Evolutionary conservation across 2,329 filamentous ascomycete species (phyloP), one percentile per base, ranked within the genome.

Genomic region (Fusarium praegraminearum): DNA sequence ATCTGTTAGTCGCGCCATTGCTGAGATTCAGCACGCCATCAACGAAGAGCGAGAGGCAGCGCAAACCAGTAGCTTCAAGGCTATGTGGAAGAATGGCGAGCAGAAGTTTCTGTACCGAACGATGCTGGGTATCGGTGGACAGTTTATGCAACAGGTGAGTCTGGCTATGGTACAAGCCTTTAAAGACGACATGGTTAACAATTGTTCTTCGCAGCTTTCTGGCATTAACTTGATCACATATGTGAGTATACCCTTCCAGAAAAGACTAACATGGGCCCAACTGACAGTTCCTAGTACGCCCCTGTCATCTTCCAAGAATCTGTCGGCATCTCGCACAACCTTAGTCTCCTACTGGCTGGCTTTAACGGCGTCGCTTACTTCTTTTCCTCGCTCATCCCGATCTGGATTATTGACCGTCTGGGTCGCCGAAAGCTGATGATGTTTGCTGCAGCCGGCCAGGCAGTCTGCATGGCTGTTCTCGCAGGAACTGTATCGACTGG

Each of bases 341-440:
- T 83, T 1, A 83, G 87, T 0, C 77, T 88, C 0, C 85, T 87
- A 16, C 71, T 84, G 15, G 86, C 83, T 6, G 86, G 88, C 1
- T 85, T 86, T 70, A 84, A 84, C 56, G 82, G 82, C 13, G 65
- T 80, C n/a, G 76, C 76, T 2, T 79, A 78, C 63, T 78, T 78
- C 43, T 49, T 79, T 22, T n/a, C 66, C 73, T 6, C 60, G 0
- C 26, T 63, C 20, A 72, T 79, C 4, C 76, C 77, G 0, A 78
- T 79, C 35, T 80, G 77, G 75, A 57, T 78, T 26, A 78, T 80
- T 30, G 78, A 80, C 36, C 75, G 75, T 3, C 83, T 84, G 67
- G 87, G 87, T 20, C 83, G 87, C 7, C 80, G 87, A 11, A 88
- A 87, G 73, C 80, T 89, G 76, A 86, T 90, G 83, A 83, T 89